Conservation (phyloP, 352 stramenopile genomes). For the Bremia lactucae region DNA sequence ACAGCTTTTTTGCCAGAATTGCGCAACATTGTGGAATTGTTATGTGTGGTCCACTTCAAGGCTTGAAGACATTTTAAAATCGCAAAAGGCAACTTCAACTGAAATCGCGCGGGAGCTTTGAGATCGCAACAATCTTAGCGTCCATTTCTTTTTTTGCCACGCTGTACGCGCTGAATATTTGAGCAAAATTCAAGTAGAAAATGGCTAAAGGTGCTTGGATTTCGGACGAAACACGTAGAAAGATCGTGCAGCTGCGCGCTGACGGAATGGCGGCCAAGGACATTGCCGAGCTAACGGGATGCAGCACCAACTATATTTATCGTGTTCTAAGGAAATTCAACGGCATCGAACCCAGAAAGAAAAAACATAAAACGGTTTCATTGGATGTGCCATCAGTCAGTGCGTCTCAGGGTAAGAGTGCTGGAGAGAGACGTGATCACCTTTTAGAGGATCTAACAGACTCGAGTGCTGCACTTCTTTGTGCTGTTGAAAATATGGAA, state of each 20-base stretch:
- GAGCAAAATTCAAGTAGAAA: slow-evolving; percentile 1
- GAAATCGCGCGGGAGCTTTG: slow-evolving; percentile 13
- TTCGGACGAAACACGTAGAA: slow-evolving; percentile 26
- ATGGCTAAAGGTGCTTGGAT: slow-evolving; percentile 39
- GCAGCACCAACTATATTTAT: slow-evolving; percentile 34
- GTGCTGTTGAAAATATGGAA: slow-evolving; percentile 19
- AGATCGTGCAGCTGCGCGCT: slow-evolving; percentile 30
- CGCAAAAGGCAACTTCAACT: slow-evolving; percentile 14
- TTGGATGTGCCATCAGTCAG: background rate
- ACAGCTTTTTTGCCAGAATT: slow-evolving; percentile 10
- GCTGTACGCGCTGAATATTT: background rate
- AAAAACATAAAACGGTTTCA: slow-evolving; percentile 4
- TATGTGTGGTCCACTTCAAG: slow-evolving; percentile 4
- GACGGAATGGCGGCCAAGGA: slow-evolving; percentile 24
- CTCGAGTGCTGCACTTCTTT: slow-evolving; percentile 9
- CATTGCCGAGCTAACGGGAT: slow-evolving; percentile 25
- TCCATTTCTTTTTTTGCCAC: slow-evolving; percentile 10
- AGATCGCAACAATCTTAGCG: background rate
- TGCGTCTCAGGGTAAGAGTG: background rate
- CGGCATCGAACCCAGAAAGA: slow-evolving; percentile 6
- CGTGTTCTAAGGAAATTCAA: slow-evolving; percentile 19
- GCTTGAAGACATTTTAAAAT: slow-evolving; percentile 1
- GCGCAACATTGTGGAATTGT: slow-evolving; percentile 9
- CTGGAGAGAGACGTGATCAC: slow-evolving; percentile 1
- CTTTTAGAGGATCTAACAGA: slow-evolving; percentile 1